Evolutionary conservation across 192 early-diverging fungal genomes (phyloP).

Genomic region (Coemansia sp.): DNA sequence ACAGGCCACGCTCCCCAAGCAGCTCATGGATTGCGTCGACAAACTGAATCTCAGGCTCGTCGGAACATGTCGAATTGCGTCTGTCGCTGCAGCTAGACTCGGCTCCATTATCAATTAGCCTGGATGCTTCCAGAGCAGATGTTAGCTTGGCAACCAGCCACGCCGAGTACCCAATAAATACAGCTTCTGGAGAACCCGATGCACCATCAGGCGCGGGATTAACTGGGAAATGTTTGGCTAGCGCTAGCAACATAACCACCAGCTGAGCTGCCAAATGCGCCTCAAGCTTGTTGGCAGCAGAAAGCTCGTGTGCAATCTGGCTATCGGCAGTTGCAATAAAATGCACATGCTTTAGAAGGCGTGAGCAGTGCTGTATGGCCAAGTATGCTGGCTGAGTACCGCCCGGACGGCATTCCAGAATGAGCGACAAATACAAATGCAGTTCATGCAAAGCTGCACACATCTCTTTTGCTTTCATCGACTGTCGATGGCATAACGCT

Average conservation of each 20-base stretch:
- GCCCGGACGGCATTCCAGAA: conserved; percentile 4
- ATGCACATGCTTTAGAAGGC: conserved; percentile 14
- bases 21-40: conserved; percentile 17
- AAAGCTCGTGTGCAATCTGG: neutral
- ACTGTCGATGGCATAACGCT: conserved; percentile 8
- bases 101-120: neutral
- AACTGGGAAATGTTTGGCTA: conserved; percentile 15
- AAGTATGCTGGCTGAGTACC: conserved; percentile 6
- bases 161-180: conserved; percentile 18
- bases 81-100: too few species aligned
- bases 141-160: conserved; percentile 31
- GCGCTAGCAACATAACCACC: conserved; percentile 19
- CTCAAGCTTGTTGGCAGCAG: neutral
- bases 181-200: conserved; percentile 9
- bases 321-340: neutral
- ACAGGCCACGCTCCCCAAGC: conserved; percentile 42
- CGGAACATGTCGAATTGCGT: neutral
- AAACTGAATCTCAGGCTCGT: conserved; percentile 7
- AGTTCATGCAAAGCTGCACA: conserved; percentile 25
- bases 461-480: neutral
- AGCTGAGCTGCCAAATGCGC: conserved; percentile 16
- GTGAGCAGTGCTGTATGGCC: conserved; percentile 11
- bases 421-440: conserved; percentile 16
- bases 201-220: conserved; percentile 15
- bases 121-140: neutral